These are phyloP conservation scores for Scheffersomyces quercinus DNA, from an alignment of 1,139 yeast species.

Conservation along the genomic window DNA sequence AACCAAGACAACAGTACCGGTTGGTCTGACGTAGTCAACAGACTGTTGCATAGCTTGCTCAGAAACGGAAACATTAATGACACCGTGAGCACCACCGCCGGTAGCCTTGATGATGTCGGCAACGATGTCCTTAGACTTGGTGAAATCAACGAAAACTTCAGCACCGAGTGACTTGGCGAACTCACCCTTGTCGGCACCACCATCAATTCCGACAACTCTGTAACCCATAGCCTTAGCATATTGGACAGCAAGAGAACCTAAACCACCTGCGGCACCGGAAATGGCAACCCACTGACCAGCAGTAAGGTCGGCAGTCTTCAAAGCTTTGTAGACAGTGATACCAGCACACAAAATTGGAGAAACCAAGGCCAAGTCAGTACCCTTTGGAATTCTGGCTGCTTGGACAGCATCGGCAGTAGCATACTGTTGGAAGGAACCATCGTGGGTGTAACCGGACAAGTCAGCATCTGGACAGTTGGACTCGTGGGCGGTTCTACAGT, in stretches of 20 bases:
- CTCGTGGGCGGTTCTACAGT: conserved; percentile 63
- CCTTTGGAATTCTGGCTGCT: conserved; percentile 74
- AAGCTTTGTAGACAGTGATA: conserved; percentile 76
- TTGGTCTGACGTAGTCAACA: conserved; percentile 61
- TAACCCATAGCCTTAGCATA: conserved; percentile 76
- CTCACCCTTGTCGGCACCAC: conserved; percentile 66
- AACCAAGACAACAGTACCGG: conserved; percentile 71
- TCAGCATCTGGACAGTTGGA: conserved; percentile 70
- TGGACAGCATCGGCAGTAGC: conserved; percentile 85
- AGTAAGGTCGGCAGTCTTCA: conserved; percentile 62
- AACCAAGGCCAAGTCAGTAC: conserved; percentile 68
- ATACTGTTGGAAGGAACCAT: conserved; percentile 79
- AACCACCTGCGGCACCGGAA: conserved; percentile 80
- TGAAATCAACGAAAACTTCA: conserved; percentile 67
- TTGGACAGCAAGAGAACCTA: conserved; percentile 74
- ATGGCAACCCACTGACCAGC: conserved; percentile 80
- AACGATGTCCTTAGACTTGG: conserved; percentile 55
- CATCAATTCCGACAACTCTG: conserved; percentile 74
- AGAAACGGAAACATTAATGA: conserved; percentile 70
- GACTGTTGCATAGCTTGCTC: conserved; percentile 68
- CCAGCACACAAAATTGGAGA: conserved; percentile 86
- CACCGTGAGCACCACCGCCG: conserved; percentile 79
- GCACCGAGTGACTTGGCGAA: conserved; percentile 62
- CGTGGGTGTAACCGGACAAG: conserved; percentile 75
- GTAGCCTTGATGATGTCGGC: conserved; percentile 60